phyloP scores from a whole-genome alignment of 306 rosid species.

The Prunus salicina region DNA sequence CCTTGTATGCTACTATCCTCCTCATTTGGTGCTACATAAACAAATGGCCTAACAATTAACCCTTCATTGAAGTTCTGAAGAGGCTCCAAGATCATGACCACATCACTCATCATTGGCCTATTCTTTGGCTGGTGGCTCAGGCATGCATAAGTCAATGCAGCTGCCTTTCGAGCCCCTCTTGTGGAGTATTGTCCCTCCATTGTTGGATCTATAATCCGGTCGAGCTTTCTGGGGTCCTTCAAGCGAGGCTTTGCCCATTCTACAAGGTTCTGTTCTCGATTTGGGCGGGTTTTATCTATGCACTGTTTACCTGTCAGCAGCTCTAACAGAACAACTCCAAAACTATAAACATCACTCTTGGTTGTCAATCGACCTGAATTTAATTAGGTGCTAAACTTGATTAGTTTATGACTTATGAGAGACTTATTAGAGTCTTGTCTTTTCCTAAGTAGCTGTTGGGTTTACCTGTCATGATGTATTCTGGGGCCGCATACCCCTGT shows the following conservation, averaged over 20 bases:
- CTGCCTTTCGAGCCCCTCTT: constrained; percentile 55
- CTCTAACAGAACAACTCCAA: constrained; percentile 80
- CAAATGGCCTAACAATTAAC: constrained; percentile 52
- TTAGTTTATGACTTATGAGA: not conserved
- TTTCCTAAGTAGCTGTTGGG: not conserved
- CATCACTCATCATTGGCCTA: constrained; percentile 65
- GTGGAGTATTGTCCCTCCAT: constrained; percentile 60
- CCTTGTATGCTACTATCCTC: not conserved
- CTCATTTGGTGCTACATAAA: constrained; percentile 60
- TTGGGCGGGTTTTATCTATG: constrained; percentile 43
- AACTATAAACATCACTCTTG: constrained; percentile 83
- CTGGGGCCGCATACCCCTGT: constrained; percentile 83
- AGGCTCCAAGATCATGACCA: constrained; percentile 50
- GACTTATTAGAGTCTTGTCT: not conserved
- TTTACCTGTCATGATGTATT: constrained; percentile 67
- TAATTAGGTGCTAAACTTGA: not conserved
- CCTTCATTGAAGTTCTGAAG: constrained; percentile 57
- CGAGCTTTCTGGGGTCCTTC: constrained; percentile 51
- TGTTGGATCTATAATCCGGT: constrained; percentile 46
- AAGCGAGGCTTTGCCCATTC: constrained; percentile 78
- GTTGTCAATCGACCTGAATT: constrained; percentile 70
- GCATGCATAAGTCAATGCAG: constrained; percentile 61
- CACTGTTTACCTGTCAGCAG: constrained; percentile 69
- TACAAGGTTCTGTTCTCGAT: constrained; percentile 50
- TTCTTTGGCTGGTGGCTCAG: constrained; percentile 56